Percentiles rank a stretch among this genome's conserved stretches.
phyloP scores from a whole-genome alignment of 2,329 filamentous ascomycete species.

The Orbilia blumenaviensis region DNA sequence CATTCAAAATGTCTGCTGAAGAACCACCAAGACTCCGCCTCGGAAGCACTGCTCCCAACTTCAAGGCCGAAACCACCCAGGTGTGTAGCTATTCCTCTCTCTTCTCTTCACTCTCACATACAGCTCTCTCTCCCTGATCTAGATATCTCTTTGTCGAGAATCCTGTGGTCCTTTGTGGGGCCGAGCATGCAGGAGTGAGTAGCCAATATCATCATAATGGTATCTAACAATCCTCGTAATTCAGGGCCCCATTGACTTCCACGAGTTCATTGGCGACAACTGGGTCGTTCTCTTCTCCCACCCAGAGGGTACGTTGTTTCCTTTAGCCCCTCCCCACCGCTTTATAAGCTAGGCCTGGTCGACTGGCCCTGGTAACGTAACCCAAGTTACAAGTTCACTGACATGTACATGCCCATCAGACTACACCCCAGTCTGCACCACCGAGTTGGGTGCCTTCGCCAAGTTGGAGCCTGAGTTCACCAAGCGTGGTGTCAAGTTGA shows the following conservation, averaged over 20 bases:
- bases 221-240: neutral
- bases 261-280: conserved; percentile 75
- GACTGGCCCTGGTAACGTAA: neutral
- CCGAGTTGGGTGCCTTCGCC: conserved; percentile 71
- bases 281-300: conserved; percentile 78
- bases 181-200: too few species aligned
- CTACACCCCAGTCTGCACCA: conserved; percentile 71
- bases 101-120: neutral
- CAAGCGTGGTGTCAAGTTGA: conserved; percentile 71
- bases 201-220: neutral
- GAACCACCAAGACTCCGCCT: conserved; percentile 67
- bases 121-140: neutral
- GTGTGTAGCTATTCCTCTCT: conserved; percentile 41
- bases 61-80: conserved; percentile 72
- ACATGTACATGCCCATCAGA: conserved; percentile 55
- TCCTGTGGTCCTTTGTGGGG: too few species aligned
- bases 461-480: conserved; percentile 72
- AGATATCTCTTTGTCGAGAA: neutral
- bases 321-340: neutral
- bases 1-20: conserved; percentile 21
- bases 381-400: conserved; percentile 56
- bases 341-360: too few species aligned
- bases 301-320: conserved; percentile 65
- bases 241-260: conserved; percentile 72
- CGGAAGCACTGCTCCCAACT: conserved; percentile 74